Evolutionary conservation across 805 yeast genomes (phyloP).

Genomic region (Metschnikowia anglica): DNA sequence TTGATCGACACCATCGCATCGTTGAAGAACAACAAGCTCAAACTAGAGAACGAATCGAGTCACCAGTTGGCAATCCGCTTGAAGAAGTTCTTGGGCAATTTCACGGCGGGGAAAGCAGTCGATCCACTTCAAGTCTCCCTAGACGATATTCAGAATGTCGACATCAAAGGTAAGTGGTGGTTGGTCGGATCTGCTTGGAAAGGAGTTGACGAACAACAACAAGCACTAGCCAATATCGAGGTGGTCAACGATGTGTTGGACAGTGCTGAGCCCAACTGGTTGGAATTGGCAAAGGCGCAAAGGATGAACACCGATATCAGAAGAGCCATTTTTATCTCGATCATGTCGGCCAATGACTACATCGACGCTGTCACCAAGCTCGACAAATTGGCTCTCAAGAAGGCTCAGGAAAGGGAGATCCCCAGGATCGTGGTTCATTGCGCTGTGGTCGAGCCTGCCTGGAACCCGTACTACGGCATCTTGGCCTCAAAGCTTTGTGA

Average conservation of each 20-base stretch:
- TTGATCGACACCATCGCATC: constrained; percentile 82
- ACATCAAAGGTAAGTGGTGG: constrained; percentile 97
- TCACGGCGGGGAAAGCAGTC: constrained; percentile 44
- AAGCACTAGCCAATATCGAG: constrained; percentile 36
- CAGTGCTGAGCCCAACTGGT: constrained; percentile 80
- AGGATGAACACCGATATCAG: constrained; percentile 95
- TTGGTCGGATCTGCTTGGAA: constrained; percentile 97
- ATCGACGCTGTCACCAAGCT: constrained; percentile 81
- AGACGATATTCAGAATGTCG: constrained; percentile 75
- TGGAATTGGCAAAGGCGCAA: constrained; percentile 78
- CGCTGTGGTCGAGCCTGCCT: constrained; percentile 74
- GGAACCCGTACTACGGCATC: constrained; percentile 86
- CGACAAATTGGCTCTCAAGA: constrained; percentile 75
- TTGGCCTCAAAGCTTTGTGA: constrained; percentile 77
- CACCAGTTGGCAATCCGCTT: constrained; percentile 55
- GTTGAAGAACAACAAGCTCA: constrained; percentile 81
- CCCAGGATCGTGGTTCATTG: constrained; percentile 86
- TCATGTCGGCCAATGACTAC: constrained; percentile 93
- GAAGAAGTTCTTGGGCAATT: constrained; percentile 60
- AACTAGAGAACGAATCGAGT: constrained; percentile 48
- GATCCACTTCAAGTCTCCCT: constrained; percentile 86
- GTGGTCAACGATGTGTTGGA: constrained; percentile 63
- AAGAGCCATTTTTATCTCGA: constrained; percentile 87
- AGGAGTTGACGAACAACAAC: constrained; percentile 45
- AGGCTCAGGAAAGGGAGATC: constrained; percentile 80